A percentile compares a stretch with the other conserved stretches of the same genome.
These are phyloP conservation scores for Apiospora malaysiana DNA, from an alignment of 2,329 filamentous ascomycete genomes.

Conservation along the genomic window DNA sequence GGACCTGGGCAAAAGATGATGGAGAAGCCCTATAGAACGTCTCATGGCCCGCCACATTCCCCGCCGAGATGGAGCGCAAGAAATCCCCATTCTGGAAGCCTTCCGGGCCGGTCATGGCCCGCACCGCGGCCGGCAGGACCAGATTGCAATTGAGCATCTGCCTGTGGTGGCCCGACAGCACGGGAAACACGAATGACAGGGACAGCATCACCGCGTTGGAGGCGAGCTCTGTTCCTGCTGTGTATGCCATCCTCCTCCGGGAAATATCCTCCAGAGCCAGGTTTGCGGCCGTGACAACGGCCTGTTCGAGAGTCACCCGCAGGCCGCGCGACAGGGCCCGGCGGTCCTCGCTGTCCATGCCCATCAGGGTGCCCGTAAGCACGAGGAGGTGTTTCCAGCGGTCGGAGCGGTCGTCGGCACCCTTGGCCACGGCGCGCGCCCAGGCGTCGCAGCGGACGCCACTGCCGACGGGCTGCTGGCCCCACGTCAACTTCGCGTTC, in stretches of 20 bases:
- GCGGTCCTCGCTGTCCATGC: constrained; percentile 70
- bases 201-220: constrained; percentile 68
- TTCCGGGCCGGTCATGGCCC: constrained; percentile 71
- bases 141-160: constrained; percentile 68
- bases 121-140: constrained; percentile 72
- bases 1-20: constrained; percentile 64
- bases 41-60: constrained; percentile 65
- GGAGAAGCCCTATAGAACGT: constrained; percentile 70
- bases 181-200: constrained; percentile 77
- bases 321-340: constrained; percentile 68
- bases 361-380: constrained; percentile 78
- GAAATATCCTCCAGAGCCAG: constrained; percentile 65
- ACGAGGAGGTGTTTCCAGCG: constrained; percentile 87
- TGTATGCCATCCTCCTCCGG: constrained; percentile 31
- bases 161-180: constrained; percentile 67
- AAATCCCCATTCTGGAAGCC: constrained; percentile 81
- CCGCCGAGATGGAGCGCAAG: constrained; percentile 66
- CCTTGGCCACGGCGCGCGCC: constrained; percentile 62
- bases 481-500: constrained; percentile 38
- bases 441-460: constrained; percentile 58
- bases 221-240: constrained; percentile 39
- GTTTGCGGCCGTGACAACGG: constrained; percentile 77
- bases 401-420: constrained; percentile 62
- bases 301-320: constrained; percentile 71
- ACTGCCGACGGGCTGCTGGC: constrained; percentile 43